Percentiles rank a stretch among this genome's conserved stretches.
phyloP scores from a whole-genome alignment of 2,329 filamentous ascomycete genomes.

The Pseudocercospora crystallina region DNA sequence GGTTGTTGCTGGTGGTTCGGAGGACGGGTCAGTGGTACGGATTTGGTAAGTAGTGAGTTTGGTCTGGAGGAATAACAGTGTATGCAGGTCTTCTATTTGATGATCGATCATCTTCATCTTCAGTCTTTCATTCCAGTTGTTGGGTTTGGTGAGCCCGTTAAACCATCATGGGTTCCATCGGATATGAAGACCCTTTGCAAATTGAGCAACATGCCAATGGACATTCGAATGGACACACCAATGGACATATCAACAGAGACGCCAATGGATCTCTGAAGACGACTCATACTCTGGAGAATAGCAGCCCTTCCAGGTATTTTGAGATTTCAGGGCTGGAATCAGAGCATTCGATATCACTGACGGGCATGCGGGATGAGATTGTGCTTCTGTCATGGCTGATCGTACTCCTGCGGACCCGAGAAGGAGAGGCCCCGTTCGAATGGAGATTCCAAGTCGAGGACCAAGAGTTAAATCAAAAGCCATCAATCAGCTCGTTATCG shows the following conservation, averaged over 20 bases:
- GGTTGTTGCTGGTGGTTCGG: no score
- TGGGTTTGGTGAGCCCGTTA: no score
- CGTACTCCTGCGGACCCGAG: neutral
- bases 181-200: neutral
- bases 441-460: neutral
- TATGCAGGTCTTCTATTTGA: no score
- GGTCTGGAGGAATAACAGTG: no score
- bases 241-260: neutral
- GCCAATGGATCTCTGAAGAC: neutral
- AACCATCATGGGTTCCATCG: no score
- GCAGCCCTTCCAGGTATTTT: neutral
- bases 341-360: neutral
- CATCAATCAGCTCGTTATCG: neutral
- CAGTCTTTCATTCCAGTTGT: no score
- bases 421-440: neutral
- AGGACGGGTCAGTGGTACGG: no score
- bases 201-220: neutral
- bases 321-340: neutral
- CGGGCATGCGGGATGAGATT: neutral
- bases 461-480: neutral
- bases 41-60: no score
- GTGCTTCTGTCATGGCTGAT: conserved; percentile 1
- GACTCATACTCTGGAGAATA: no score
- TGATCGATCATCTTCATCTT: no score
- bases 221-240: neutral